phyloP scores from a whole-genome alignment of 2,329 filamentous ascomycete genomes.

The Cladosporium cucumerinum region DNA sequence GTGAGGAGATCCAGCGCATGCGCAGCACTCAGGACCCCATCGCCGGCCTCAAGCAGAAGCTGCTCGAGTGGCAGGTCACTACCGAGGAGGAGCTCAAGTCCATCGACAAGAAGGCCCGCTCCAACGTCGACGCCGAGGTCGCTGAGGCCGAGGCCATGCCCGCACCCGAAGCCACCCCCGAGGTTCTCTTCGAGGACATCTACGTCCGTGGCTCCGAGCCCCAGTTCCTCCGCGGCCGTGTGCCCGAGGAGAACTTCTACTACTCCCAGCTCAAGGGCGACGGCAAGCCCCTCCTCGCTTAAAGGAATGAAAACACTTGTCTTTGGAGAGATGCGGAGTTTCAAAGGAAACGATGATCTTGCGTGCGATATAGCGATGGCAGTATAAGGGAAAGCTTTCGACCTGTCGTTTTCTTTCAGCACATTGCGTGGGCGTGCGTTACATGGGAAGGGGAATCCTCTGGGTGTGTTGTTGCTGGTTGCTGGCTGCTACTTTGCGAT shows the following conservation, averaged over 20 bases:
- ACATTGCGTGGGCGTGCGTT: conserved; percentile 3
- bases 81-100: conserved; percentile 93
- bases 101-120: conserved; percentile 90
- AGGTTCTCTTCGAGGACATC: conserved; percentile 94
- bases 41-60: conserved; percentile 95
- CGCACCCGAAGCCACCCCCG: conserved; percentile 69
- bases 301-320: not conserved
- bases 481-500: not conserved
- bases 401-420: not conserved
- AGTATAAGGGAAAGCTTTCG: not conserved
- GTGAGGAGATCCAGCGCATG: conserved; percentile 99
- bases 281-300: not conserved
- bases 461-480: not conserved
- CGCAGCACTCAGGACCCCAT: conserved; percentile 98
- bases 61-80: conserved; percentile 90
- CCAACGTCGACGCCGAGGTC: conserved; percentile 83
- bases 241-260: conserved; percentile 89
- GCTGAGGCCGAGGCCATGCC: conserved; percentile 85
- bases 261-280: conserved; percentile 39
- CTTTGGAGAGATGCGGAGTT: not conserved
- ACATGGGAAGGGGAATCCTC: not conserved
- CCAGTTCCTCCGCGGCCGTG: conserved; percentile 79
- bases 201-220: conserved; percentile 88
- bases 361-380: not conserved
- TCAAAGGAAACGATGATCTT: not conserved